Evolutionary conservation across 1,284 basidiomycete species (phyloP), one percentile per base, ranked within the genome.

Genomic region (Malassezia yamatoensis): DNA sequence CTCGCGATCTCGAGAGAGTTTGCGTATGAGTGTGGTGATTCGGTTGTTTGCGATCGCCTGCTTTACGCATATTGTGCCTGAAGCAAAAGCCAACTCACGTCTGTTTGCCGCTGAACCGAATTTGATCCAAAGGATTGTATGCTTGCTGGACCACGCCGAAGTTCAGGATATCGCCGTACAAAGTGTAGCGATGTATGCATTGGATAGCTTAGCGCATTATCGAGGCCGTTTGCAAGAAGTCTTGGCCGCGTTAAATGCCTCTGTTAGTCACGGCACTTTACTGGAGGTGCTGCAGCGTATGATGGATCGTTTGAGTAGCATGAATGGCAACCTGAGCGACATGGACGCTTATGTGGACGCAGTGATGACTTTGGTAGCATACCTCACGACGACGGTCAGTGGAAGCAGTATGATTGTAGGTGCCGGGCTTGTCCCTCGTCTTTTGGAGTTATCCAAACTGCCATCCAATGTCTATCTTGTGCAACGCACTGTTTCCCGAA

Each of bases 91-190:
- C 4, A 81, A 83, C 54, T 83, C 86, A 1, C 83, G 85, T 12
- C 80, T 96, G 43, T 96, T 96, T 78, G 80, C 94, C 18, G 93
- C 90, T 71, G 93, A 98, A 75, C 91, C 93, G 15, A 89, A 93
- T 66, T 80, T 98, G 13, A 61, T 73, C n/a, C 60, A 53, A 48
- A 60, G 64, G 40, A 56, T 66, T 33, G 70, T 66, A 4, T 61
- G 60, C 4, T 58, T 74, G 15, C 50, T 69, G 40, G 63, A 66
- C 16, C 64, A 67, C 1, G 53, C 55, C 6, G 49, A 58, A 35
- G 48, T 50, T 33, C 59, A 64, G 42, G 59, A 64, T 51, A 43
- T 50, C 33, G 24, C 24, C 24, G 49, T 72, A 29, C 87, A 90
- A 72, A 86, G 85, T 1, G 85, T 87, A 3, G 87, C 90, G 12